These are phyloP conservation scores for Amanita phalloides DNA, from an alignment of 768 basidiomycete genomes.

Conservation along the genomic window DNA sequence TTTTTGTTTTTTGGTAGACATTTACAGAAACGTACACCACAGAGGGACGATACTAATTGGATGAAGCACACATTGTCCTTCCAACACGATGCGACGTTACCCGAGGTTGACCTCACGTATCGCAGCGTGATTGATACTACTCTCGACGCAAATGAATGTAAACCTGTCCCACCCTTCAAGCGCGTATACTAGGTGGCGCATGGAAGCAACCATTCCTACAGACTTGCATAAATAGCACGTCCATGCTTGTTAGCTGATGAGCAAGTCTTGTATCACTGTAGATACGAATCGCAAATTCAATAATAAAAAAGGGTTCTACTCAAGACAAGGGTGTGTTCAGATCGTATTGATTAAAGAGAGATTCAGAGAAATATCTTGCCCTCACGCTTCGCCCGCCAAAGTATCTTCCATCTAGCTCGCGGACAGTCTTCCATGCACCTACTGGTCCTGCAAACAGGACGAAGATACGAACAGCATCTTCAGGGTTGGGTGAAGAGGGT, in stretches of 20 bases:
- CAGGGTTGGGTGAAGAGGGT: slow-evolving; percentile 51
- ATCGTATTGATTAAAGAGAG: slow-evolving; percentile 34
- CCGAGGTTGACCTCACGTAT: slow-evolving; percentile 85
- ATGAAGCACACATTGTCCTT: slow-evolving; percentile 96
- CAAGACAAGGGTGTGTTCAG: slow-evolving; percentile 29
- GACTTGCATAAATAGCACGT: too few relatives aligned
- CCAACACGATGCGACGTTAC: slow-evolving; percentile 65
- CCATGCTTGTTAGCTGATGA: neutral
- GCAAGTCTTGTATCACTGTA: slow-evolving; percentile 1
- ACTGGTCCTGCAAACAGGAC: slow-evolving; percentile 85
- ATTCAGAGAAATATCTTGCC: slow-evolving; percentile 74
- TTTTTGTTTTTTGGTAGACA: neutral
- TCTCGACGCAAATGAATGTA: slow-evolving; percentile 95
- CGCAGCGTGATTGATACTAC: slow-evolving; percentile 78
- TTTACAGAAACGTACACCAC: slow-evolving; percentile 1
- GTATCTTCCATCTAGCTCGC: slow-evolving; percentile 86
- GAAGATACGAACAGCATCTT: slow-evolving; percentile 88
- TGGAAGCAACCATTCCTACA: neutral
- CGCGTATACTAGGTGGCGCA: slow-evolving; percentile 67
- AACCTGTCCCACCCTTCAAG: slow-evolving; percentile 95
- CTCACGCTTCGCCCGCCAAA: slow-evolving; percentile 82
- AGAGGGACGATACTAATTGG: slow-evolving; percentile 91
- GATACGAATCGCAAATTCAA: slow-evolving; percentile 4
- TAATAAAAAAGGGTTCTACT: slow-evolving; percentile 4
- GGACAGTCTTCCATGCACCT: slow-evolving; percentile 93